Evolutionary conservation across 768 basidiomycete genomes (phyloP), one percentile per base, ranked within the genome.

Genomic region (Mycena vulgaris): DNA sequence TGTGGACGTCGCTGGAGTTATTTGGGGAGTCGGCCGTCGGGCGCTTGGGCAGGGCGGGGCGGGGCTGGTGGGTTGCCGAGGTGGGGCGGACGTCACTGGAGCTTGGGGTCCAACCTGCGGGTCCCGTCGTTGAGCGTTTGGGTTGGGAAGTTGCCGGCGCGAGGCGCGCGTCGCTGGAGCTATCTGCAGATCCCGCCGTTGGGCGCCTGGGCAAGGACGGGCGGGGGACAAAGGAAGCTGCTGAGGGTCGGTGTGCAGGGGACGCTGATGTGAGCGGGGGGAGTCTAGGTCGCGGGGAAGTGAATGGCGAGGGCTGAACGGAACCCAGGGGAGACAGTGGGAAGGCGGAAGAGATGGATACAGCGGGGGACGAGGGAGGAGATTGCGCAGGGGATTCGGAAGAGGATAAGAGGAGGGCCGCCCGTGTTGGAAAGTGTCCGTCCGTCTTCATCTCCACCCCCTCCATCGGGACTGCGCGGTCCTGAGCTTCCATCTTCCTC

Each of bases 161-260:
- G n/a, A n/a, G n/a, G n/a, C n/a, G n/a, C n/a, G n/a, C n/a, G n/a
- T n/a, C n/a, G n/a, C n/a, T n/a, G n/a, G n/a, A n/a, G n/a, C n/a
- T n/a, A n/a, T n/a, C n/a, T n/a, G 35, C 35, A 7, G 35, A 37
- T 6, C 35, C 35, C 35, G 35, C 35, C 35, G 25, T 33, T 9
- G n/a, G n/a, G 49, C 37, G 25, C 31, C n/a, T 47, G 23, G 25
- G 11, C 1, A 59, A 17, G 1, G 48, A 66, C 23, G 65, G 65
- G 19, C 66, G 66, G 30, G 66, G 48, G 28, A 67, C 66, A n/a
- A 51, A 52, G 8, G 66, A 67, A 14, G 58, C 40, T 14, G 33
- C 23, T 23, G 40, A 23, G 23, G 66, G 48, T 10, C 66, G 56
- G 52, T 64, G 40, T 2, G 28, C 31, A 16, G 27, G n/a, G 16